Evolutionary conservation across 2,329 filamentous ascomycete species (phyloP).

Genomic region (Ascochyta viciae-villosae): DNA sequence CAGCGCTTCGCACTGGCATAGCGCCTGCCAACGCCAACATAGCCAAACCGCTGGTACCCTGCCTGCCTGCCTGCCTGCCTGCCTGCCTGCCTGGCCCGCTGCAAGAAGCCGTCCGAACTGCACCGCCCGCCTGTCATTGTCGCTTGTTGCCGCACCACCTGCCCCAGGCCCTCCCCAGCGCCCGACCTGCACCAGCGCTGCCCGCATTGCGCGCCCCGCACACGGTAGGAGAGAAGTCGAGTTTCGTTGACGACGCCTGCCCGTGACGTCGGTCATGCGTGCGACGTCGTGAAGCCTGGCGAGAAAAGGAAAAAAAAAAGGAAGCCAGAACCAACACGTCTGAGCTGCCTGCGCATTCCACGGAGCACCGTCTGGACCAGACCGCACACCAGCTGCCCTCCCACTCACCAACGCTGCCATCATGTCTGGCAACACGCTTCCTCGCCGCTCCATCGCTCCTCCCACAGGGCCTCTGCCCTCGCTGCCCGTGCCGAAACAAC

Average conservation of each 20-base stretch:
- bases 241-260: conserved; percentile 9
- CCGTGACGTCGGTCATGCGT: conserved; percentile 12
- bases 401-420: conserved; percentile 6
- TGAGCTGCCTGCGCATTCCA: background rate
- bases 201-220: background rate
- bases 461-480: conserved; percentile 76
- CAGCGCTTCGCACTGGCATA: background rate
- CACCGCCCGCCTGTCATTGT: conserved; percentile 1
- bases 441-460: conserved; percentile 68
- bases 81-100: conserved; percentile 1
- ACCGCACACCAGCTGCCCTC: background rate
- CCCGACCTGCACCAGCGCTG: conserved; percentile 6
- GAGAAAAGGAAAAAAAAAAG: background rate
- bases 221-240: background rate
- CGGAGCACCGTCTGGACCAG: background rate
- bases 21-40: background rate
- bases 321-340: background rate
- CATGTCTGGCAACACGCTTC: conserved; percentile 66
- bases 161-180: conserved; percentile 1
- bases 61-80: too few species aligned
- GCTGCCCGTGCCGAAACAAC: conserved; percentile 74
- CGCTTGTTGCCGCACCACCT: conserved; percentile 20
- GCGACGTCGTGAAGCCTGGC: conserved; percentile 10
- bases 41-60: background rate
- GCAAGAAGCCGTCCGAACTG: conserved; percentile 1